These are phyloP conservation scores for Rhizopogon sp. DNA, from an alignment of 768 basidiomycete species.

Conservation along the genomic window DNA sequence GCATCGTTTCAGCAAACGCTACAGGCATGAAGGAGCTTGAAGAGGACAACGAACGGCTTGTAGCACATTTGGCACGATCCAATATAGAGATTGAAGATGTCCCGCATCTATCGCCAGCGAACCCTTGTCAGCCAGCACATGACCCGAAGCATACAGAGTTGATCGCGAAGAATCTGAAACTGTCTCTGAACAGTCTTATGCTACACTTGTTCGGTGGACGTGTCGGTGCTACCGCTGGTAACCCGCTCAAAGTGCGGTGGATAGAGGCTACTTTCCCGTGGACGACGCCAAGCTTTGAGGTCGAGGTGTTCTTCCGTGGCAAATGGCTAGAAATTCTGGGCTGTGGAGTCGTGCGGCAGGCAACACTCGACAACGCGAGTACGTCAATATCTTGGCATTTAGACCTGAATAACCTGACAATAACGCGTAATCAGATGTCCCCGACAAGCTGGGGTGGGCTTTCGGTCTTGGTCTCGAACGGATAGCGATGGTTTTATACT, in stretches of 20 bases:
- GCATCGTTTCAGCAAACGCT: constrained; percentile 63
- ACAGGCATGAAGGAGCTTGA: constrained; percentile 57
- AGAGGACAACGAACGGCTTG: constrained; percentile 66
- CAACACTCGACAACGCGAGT: constrained; percentile 86
- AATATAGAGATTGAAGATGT: constrained; percentile 88
- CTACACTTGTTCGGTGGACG: constrained; percentile 72
- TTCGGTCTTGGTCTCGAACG: constrained; percentile 96
- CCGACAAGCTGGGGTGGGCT: constrained; percentile 91
- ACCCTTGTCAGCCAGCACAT: constrained; percentile 79
- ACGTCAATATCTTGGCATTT: constrained; percentile 24
- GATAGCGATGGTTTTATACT: constrained; percentile 96
- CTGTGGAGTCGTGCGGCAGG: constrained; percentile 86
- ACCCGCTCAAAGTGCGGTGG: constrained; percentile 89
- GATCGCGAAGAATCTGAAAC: constrained; percentile 82
- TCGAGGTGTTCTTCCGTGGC: constrained; percentile 93
- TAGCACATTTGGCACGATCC: constrained; percentile 53
- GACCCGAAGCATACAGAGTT: constrained; percentile 68
- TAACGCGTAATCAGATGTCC: constrained; percentile 46
- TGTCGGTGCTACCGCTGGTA: constrained; percentile 42
- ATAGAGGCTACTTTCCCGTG: constrained; percentile 98
- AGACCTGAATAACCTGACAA: constrained; percentile 7
- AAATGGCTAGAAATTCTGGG: constrained; percentile 98
- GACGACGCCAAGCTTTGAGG: constrained; percentile 96
- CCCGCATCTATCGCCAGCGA: constrained; percentile 63
- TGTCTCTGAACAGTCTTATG: constrained; percentile 83